Conservation (phyloP, 73 alveolate genomes). For the Paramecium tetraurelia region DNA sequence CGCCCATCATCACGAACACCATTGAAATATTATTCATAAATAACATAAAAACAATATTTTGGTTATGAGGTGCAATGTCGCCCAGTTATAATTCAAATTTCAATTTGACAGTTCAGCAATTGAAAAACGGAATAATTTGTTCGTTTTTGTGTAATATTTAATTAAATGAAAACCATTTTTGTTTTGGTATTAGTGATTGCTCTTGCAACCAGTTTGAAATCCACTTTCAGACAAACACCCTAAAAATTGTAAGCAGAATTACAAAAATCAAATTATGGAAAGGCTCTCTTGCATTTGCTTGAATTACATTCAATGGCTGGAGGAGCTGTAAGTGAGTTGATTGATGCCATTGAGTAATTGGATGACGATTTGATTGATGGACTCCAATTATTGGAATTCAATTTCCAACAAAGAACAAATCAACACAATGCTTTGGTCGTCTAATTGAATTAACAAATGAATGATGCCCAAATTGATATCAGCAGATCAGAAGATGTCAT, state of each 20-base stretch:
- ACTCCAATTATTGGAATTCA: background rate
- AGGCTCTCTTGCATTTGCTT: background rate
- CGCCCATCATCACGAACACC: conserved; percentile 44
- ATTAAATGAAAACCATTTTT: conserved; percentile 6
- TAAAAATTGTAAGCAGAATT: background rate
- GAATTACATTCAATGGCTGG: conserved; percentile 14
- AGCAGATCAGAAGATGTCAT: conserved; percentile 6
- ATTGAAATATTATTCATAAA: conserved; percentile 22
- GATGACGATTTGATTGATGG: background rate
- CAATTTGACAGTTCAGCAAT: background rate
- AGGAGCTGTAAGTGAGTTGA: background rate
- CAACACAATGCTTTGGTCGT: conserved; percentile 1
- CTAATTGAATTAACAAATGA: background rate
- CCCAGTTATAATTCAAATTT: background rate
- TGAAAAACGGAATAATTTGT: background rate
- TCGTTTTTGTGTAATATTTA: conserved; percentile 19
- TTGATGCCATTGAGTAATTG: conserved; percentile 10
- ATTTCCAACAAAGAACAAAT: conserved; percentile 12
- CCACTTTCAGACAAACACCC: background rate
- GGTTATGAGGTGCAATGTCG: background rate
- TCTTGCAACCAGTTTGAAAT: background rate
- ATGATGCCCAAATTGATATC: conserved; percentile 21
- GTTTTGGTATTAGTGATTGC: background rate
- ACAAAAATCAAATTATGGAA: background rate
- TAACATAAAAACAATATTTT: background rate